Base-by-base conservation (phyloP, 2,329 filamentous ascomycete genomes). In the Penicillium sp. region DNA sequence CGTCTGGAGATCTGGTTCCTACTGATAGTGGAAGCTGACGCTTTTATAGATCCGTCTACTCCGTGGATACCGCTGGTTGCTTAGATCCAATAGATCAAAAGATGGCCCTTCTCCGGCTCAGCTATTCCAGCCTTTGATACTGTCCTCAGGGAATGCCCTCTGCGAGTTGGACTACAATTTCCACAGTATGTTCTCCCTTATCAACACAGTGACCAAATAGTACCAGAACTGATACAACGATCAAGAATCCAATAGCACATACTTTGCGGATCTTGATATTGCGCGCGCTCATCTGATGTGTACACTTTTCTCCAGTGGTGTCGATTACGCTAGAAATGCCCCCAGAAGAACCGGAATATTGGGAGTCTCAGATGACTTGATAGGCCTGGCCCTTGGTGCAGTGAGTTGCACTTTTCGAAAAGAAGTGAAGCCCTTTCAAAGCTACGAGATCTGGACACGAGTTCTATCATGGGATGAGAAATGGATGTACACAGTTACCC, bases 251-350 rank as follows among this genome's bases (percentile, higher is more conserved):
- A 83, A 83, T 67, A 75, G 70, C 51, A 83, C 81, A 6, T 83
- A 82, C 67, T 83, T 83, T 65, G 69, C 74, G 60, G 81, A 83
- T 62, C 74, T 82, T 56, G 81, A 83, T 64, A 74, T 81, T 43
- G 73, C 75, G 3, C 77, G 80, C 24, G 78, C 78, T 2, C 73
- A 80, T 45, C 70, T 78, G n/a, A 74, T 81, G 50, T 74, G 74
- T 24, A 56, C 56, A 0, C 60, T 61, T 12, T 61, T 61, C 18
- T 58, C 59, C 1, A 52, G 56, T 3, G 59, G 60, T 5, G 55
- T 61, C 5, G 59, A 60, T 30, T 59, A 61, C 23, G 60, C 56
- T 21, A 55, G 58, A 40, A 60, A 60, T 24, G 58, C 57, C n/a
- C 45, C 46, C 14, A 53, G 51, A 21, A 35, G 52, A n/a, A 52